Base-by-base conservation (phyloP, 257 asterid species). In the Echium plantagineum region DNA sequence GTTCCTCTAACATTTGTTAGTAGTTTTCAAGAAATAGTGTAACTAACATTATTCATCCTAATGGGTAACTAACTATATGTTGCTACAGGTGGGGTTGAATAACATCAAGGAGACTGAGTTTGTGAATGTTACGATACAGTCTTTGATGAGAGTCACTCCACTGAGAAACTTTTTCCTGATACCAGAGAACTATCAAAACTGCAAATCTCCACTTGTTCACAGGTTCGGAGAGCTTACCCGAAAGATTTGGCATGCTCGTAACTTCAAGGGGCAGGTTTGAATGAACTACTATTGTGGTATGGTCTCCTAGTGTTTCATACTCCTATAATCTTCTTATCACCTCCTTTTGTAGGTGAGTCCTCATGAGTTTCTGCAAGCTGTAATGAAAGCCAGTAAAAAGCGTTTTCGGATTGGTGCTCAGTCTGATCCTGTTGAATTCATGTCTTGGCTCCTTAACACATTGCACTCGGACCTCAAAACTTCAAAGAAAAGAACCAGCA, bases 81-180 rank as follows among this genome's bases (percentile, higher is more conserved):
- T 28, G 56, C 71, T 56, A 63, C 71, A 93, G 98, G 97, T 93
- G 72, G 98, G 98, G 70, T 76, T 93, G 77, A 93, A 93, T 78
- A 93, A 93, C 77, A 89, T 93, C 58, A 81, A 84, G 81, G 91
- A 89, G 78, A 93, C 97, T n/a, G 97, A 89, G 72, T 93, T 85
- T 80, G 96, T 93, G 48, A 93, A 93, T 65, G 98, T 89, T 56
- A 86, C 97, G 38, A 86, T 93, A 69, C 97, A 93, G 73, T 89
- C 98, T 65, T 77, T 93, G 77, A 86, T 93, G 98, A 90, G 98
- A 54, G 91, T 93, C 66, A 86, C 96, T 68, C 98, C 98, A 52
- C 66, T 93, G 89, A 82, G 98, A 87, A 93, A 93, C 74, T 93
- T 93, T 77, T 93, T 89, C 69, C 96, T 93, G 55, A 83, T 89